Evolutionary conservation across 2,329 filamentous ascomycete species (phyloP), one percentile per base, ranked within the genome.

Genomic region (Fusarium citri): DNA sequence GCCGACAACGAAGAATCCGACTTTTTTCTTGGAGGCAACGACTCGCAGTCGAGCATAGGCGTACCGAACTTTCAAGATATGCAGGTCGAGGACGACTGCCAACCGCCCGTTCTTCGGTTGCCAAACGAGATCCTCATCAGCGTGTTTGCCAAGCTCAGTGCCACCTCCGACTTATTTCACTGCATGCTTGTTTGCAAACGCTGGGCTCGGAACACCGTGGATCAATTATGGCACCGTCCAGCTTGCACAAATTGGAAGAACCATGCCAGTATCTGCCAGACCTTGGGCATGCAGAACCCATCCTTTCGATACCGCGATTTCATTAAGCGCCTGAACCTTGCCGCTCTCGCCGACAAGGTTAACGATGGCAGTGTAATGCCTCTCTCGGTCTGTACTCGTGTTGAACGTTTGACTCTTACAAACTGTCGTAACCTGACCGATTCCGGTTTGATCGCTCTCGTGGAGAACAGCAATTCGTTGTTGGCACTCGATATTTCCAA

Each of bases 41-140:
- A 98, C 82, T 98, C 95, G 6, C 88, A 96, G 78, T 98, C 95
- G 1, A 98, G 95, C 1, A 87, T 98, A 59, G 94, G 94, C 55
- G 89, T 94, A 34, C 92, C 92, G 47, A 91, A 92, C 64, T 87
- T 94, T 63, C 90, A 90, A 76, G 92, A 94, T 75, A 91, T 90
- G 87, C 90, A 87, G 77, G 89, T 89, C 69, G 89, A 91, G 76
- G 84, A 89, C 72, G 86, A 87, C 75, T 92, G 91, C 75, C 82
- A 90, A 56, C 90, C 92, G n/a, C 94, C 94, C 49, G 90, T 98
- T 64, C 91, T 92, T 73, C 89, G 92, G 60, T 86, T 99, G 37
- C 96, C 96, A 41, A 95, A 94, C 79, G 96, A 99, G 84, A 92
- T 99, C 66, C 89, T 98, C 78, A 98, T 99, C 76, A 88, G 90